A percentile compares a stretch with the other conserved stretches of the same genome.
Evolutionary conservation across 768 basidiomycete genomes (phyloP).

Genomic region (Amanita jacksonii): DNA sequence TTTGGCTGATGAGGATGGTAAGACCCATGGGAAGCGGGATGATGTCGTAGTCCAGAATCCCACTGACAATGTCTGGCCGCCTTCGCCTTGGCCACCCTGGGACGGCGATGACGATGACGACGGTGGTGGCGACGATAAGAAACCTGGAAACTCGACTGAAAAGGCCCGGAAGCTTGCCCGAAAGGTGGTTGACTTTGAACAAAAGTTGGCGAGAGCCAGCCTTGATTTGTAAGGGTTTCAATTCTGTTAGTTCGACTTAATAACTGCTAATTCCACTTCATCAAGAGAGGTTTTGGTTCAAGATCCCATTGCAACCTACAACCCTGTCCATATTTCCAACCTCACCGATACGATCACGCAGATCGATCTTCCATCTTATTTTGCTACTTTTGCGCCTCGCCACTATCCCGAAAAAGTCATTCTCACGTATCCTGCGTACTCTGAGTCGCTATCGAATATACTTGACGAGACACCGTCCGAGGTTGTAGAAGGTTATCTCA

Average conservation of each 20-base stretch:
- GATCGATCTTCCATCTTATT: conserved; percentile 78
- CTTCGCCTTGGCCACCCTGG: conserved; percentile 87
- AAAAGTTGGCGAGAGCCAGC: conserved; percentile 64
- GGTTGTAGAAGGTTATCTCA: conserved; percentile 80
- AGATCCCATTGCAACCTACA: conserved; percentile 85
- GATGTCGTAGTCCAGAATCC: conserved; percentile 23
- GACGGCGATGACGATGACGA: conserved; percentile 46
- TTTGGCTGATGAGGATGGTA: conserved; percentile 44
- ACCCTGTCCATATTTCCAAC: conserved; percentile 63
- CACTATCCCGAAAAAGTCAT: conserved; percentile 69
- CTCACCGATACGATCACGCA: conserved; percentile 63
- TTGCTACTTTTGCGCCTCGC: conserved; percentile 76
- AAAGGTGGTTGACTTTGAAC: conserved; percentile 71
- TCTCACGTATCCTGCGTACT: conserved; percentile 75
- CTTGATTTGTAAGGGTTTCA: conserved; percentile 56
- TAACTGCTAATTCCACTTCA: neutral
- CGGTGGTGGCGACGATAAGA: conserved; percentile 30
- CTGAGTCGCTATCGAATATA: conserved; percentile 55
- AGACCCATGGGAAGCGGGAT: conserved; percentile 9
- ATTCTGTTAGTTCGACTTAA: neutral
- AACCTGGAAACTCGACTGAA: conserved; percentile 41
- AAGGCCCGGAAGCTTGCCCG: conserved; percentile 57
- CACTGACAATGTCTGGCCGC: conserved; percentile 53
- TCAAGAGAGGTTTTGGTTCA: conserved; percentile 58
- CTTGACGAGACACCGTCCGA: conserved; percentile 57